These are phyloP conservation scores for Solanum etuberosum DNA, from an alignment of 257 asterid species.

Conservation along the genomic window DNA sequence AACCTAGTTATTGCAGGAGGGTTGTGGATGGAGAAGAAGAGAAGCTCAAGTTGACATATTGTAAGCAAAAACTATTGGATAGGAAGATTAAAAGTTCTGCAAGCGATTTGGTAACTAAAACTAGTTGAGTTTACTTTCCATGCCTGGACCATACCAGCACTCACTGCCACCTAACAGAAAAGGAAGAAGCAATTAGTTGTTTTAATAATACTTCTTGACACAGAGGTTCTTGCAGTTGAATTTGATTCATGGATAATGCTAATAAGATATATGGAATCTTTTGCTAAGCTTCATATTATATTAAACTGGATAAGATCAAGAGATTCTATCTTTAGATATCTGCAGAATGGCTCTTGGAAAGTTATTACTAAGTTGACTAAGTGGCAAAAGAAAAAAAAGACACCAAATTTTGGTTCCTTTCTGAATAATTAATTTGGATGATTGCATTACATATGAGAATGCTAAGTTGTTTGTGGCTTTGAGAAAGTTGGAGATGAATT, in stretches of 20 bases:
- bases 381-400: background rate
- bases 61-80: background rate
- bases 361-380: background rate
- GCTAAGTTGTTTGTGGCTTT: background rate
- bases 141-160: background rate
- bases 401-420: background rate
- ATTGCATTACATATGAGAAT: background rate
- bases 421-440: background rate
- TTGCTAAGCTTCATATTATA: background rate
- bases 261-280: background rate
- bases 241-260: background rate
- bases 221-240: background rate
- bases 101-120: background rate
- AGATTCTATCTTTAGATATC: background rate
- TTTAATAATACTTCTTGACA: background rate
- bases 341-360: background rate
- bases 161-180: background rate
- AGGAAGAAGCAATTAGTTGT: background rate
- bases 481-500: background rate
- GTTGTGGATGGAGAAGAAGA: background rate
- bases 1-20: background rate
- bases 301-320: background rate
- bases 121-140: background rate
- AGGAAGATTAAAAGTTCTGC: background rate
- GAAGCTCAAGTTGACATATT: background rate